A percentile compares a stretch with the other conserved stretches of the same genome.
Evolutionary conservation across 192 early-diverging fungal genomes (phyloP).

Genomic region (Backusella mclennaniae): DNA sequence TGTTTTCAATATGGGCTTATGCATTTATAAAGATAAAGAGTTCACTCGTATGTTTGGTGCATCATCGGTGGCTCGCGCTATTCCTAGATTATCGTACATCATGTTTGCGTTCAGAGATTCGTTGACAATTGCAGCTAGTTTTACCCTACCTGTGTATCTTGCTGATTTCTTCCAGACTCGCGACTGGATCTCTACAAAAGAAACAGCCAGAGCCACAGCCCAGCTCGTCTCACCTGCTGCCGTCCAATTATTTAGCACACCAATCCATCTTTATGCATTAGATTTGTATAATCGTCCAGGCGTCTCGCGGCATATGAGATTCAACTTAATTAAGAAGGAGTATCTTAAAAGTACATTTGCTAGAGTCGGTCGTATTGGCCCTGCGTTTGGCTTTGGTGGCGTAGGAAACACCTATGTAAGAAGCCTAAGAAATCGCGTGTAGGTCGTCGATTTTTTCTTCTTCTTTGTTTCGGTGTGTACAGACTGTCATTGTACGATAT

Average conservation of each 20-base stretch:
- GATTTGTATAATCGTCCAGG: slow-evolving; percentile 42
- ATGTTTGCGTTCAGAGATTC: slow-evolving; percentile 41
- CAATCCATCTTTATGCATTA: slow-evolving; percentile 42
- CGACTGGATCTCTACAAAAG: neutral
- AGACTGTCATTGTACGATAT: too few relatives aligned
- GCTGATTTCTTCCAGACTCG: neutral
- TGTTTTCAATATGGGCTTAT: slow-evolving; percentile 38
- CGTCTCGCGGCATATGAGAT: neutral
- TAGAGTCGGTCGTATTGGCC: slow-evolving; percentile 39
- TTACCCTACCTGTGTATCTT: slow-evolving; percentile 36
- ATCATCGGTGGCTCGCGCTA: slow-evolving; percentile 3
- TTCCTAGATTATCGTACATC: slow-evolving; percentile 33
- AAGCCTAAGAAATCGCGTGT: neutral
- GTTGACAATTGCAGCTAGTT: slow-evolving; percentile 40
- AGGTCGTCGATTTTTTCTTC: neutral
- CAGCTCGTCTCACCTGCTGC: slow-evolving; percentile 38
- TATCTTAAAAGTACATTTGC: slow-evolving; percentile 42
- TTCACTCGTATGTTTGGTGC: slow-evolving; percentile 47
- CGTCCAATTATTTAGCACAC: slow-evolving; percentile 39
- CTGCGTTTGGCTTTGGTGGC: slow-evolving; percentile 47
- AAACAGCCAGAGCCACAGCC: neutral
- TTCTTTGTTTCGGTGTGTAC: too few relatives aligned
- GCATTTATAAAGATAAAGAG: slow-evolving; percentile 44
- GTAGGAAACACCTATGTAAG: slow-evolving; percentile 36
- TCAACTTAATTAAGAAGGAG: slow-evolving; percentile 17